These are phyloP conservation scores for Kodamaea neixiangensis DNA, from an alignment of 805 yeast genomes.

Conservation along the genomic window DNA sequence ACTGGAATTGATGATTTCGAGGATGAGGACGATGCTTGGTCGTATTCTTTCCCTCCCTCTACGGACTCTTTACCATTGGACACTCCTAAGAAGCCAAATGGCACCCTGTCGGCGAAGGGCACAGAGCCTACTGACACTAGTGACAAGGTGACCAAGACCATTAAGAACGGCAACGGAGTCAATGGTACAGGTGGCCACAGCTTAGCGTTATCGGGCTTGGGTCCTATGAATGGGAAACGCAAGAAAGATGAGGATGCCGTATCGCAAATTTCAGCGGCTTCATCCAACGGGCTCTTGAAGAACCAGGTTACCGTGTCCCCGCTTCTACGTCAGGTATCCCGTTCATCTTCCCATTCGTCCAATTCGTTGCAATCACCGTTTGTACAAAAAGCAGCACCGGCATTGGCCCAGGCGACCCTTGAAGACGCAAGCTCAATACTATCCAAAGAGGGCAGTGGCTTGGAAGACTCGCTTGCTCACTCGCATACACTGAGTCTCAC, in stretches of 20 bases:
- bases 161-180: neutral
- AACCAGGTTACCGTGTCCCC: constrained; percentile 2
- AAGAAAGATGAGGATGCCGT: constrained; percentile 9
- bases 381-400: constrained; percentile 27
- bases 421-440: constrained; percentile 26
- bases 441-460: constrained; percentile 18
- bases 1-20: constrained; percentile 14
- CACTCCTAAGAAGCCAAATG: constrained; percentile 5
- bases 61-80: constrained; percentile 28
- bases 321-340: constrained; percentile 6
- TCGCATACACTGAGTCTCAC: neutral
- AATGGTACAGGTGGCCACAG: neutral
- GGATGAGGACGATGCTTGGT: constrained; percentile 45
- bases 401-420: constrained; percentile 25
- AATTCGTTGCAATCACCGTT: constrained; percentile 37
- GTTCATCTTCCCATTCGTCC: constrained; percentile 21
- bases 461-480: constrained; percentile 5
- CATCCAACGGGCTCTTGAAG: constrained; percentile 9
- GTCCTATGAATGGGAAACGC: constrained; percentile 2
- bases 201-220: neutral
- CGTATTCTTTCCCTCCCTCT: constrained; percentile 41
- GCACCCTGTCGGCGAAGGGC: constrained; percentile 1
- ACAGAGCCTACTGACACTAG: neutral
- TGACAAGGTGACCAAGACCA: neutral
- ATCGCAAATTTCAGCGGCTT: constrained; percentile 10